Conservation (phyloP, 164 flowering plant genomes). For the Amborella trichopoda region DNA sequence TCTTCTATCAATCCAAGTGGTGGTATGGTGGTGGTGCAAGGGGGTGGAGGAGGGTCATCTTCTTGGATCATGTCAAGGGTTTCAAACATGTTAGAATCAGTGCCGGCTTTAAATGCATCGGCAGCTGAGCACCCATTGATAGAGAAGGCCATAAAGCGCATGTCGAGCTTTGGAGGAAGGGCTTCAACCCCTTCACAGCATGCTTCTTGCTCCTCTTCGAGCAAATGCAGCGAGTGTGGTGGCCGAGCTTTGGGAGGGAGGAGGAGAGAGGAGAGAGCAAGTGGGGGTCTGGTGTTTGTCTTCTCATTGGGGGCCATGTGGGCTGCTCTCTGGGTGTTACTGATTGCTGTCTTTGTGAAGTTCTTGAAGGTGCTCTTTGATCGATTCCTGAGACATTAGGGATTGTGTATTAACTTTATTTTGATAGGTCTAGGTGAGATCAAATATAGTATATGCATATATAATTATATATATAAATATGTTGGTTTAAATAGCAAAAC, state of each 20-base stretch:
- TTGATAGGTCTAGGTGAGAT: too few species aligned
- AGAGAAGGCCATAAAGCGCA: slow-evolving; percentile 50
- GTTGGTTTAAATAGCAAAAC: too few species aligned
- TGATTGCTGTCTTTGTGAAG: slow-evolving; percentile 14
- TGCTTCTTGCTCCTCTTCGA: too few species aligned
- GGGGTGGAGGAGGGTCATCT: too few species aligned
- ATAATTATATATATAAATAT: too few species aligned
- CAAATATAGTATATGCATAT: too few species aligned
- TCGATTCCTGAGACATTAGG: too few species aligned
- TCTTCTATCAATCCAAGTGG: slow-evolving; percentile 11
- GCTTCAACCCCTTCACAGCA: slow-evolving; percentile 4
- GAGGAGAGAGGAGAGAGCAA: slow-evolving; percentile 17
- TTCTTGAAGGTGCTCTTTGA: slow-evolving; percentile 9
- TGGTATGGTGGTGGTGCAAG: too few species aligned
- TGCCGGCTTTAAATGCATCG: slow-evolving; percentile 83
- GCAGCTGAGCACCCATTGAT: slow-evolving; percentile 67
- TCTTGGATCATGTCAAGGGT: slow-evolving; percentile 51
- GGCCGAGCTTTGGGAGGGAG: too few species aligned
- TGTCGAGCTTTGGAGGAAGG: slow-evolving; percentile 88
- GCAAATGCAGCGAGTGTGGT: too few species aligned
- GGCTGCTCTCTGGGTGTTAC: slow-evolving; percentile 16
- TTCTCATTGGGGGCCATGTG: slow-evolving; percentile 15
- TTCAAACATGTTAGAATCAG: slow-evolving; percentile 66
- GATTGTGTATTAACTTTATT: too few species aligned
- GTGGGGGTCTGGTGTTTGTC: slow-evolving; percentile 12